These are phyloP conservation scores for Saraca asoca DNA, from an alignment of 331 rosid genomes.

Conservation along the genomic window DNA sequence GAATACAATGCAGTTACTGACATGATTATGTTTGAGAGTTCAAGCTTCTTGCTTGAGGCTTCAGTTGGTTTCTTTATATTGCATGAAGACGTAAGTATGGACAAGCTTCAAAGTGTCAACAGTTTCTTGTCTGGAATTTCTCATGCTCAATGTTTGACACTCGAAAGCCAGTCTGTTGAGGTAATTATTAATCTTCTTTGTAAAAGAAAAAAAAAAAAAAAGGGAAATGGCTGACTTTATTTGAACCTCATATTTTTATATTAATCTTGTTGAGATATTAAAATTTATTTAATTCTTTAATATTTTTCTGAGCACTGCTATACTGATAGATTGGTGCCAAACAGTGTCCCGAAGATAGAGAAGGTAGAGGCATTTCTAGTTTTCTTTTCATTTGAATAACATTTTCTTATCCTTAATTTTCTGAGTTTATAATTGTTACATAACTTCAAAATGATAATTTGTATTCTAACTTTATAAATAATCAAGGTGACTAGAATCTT, in stretches of 20 bases:
- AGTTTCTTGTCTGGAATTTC: constrained; percentile 55
- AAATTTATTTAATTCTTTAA: neutral
- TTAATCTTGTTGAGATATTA: constrained; percentile 8
- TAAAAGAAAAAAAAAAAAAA: too few relatives aligned
- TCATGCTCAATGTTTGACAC: constrained; percentile 49
- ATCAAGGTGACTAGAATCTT: too few relatives aligned
- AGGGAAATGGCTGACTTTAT: neutral
- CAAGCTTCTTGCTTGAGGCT: constrained; percentile 50
- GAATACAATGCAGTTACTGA: constrained; percentile 54
- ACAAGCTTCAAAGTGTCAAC: constrained; percentile 56
- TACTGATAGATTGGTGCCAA: too few relatives aligned
- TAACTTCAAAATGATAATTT: too few relatives aligned
- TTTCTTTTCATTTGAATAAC: too few relatives aligned
- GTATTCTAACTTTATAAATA: too few relatives aligned
- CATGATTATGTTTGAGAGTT: constrained; percentile 38
- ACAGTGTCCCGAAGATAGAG: too few relatives aligned
- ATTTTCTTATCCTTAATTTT: too few relatives aligned
- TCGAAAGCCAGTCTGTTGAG: constrained; percentile 61
- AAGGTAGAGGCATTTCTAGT: too few relatives aligned
- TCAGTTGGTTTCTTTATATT: constrained; percentile 48
- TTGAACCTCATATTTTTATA: too few relatives aligned
- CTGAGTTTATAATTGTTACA: too few relatives aligned
- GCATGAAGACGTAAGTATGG: constrained; percentile 38
- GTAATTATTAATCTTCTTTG: constrained; percentile 34
- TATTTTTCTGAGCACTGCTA: too few relatives aligned